Evolutionary conservation across 2,329 filamentous ascomycete genomes (phyloP).

Genomic region (Colletotrichum tofieldiae): DNA sequence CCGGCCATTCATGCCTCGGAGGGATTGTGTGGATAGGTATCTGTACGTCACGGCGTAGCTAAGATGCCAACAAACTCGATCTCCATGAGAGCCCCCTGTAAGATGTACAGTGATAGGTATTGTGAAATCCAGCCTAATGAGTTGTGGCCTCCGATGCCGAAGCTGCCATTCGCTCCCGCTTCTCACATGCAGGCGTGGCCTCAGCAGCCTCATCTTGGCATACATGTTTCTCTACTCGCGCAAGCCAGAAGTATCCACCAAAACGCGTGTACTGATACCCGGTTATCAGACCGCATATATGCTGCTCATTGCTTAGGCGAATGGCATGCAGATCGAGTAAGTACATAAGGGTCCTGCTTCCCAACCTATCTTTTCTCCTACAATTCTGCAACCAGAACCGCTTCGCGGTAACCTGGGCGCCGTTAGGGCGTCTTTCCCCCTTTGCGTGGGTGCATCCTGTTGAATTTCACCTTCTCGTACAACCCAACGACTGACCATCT

Average conservation of each 20-base stretch:
- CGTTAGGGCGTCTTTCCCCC: neutral
- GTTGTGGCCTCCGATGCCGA: neutral
- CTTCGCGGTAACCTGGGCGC: neutral
- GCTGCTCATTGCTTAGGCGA: neutral
- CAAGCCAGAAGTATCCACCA: neutral
- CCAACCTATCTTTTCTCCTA: neutral
- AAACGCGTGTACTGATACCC: too few species aligned
- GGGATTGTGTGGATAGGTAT: too few species aligned
- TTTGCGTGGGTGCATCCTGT: neutral
- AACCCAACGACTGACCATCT: neutral
- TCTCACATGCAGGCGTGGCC: slow-evolving; percentile 8
- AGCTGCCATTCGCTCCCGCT: neutral
- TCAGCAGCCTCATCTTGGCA: slow-evolving; percentile 15
- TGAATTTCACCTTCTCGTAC: neutral
- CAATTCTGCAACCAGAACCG: neutral
- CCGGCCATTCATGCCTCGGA: too few species aligned
- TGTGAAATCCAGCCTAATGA: neutral
- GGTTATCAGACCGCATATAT: too few species aligned
- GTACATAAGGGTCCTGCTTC: neutral
- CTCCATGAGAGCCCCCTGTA: too few species aligned
- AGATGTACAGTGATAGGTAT: neutral
- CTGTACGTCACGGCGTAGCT: too few species aligned
- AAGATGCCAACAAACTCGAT: too few species aligned
- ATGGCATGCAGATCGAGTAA: neutral
- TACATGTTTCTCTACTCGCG: neutral